Base-by-base conservation (phyloP, 2,329 filamentous ascomycete species). In the Talaromyces islandicus region DNA sequence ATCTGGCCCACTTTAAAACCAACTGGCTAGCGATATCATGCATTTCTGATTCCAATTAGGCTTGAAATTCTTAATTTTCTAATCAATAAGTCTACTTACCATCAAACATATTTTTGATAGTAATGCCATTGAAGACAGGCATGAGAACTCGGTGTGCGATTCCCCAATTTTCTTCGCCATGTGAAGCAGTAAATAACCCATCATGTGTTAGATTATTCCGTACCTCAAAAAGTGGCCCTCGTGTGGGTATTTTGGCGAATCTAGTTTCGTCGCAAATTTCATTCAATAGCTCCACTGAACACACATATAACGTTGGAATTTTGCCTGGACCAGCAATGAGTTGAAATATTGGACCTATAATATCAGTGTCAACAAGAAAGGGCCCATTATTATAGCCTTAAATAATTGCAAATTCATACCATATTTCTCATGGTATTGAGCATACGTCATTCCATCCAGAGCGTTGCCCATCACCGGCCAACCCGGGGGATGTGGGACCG, bases 131-230 rank as follows among this genome's bases (percentile, higher is more conserved):
- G 43, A 46, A 46, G 7, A 46, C 43, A 46, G 43, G 43, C n/a
- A 46, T 19, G 43, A 46, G 43, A 24, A 46, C 21, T 11, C 43
- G 43, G 19, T 46, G 43, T 46, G 43, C 43, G 10, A 46, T 46
- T 19, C 21, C 43, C 43, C 43, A 46, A 24, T 46, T 35, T 4
- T 21, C 21, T 24, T 56, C 54, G 4, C 29, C 21, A 38, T 11
- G 60, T 68, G 64, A 69, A 5, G 43, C 43, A 4, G 87, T 89
- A 68, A 90, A 89, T 6, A 90, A 79, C 19, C 87, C 87, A 75
- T 88, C 86, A 59, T 83, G 78, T 0, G 85, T 77, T 25, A 82
- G 85, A 61, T 85, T 81, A 61, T 85, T 81, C 63, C 88, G 77
- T 35, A 90, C 78, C 68, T 88, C 69, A 12, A 46, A 19, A 14